Evolutionary conservation across 345 rosid genomes (phyloP), one percentile per base, ranked within the genome.

Genomic region (Hypericum androsaemum): DNA sequence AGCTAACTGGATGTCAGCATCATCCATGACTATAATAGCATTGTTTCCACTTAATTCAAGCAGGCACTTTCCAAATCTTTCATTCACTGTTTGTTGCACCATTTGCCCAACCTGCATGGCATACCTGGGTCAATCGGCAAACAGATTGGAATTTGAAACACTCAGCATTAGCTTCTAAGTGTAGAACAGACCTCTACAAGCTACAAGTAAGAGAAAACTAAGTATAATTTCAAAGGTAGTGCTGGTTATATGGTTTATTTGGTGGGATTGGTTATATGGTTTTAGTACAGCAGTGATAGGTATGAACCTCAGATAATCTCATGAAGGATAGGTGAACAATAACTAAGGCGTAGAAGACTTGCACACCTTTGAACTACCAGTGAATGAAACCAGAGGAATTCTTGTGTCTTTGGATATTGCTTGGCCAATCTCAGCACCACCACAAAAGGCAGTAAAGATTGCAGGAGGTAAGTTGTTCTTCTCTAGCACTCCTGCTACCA

Each of bases 31-130:
- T 51, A 85, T 67, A 61, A 92, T 88, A 41, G 97, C 97, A 59
- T 87, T 92, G 83, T 94, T 94, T 61, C 99, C 95, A 67, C 94
- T 88, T 66, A 88, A 58, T 58, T 94, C 95, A 46, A 94, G 99
- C 69, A 94, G 69, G 53, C 95, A 88, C 73, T 79, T 88, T 28
- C 99, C 99, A 67, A 74, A 79, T 66, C 99, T 73, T 60, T 78
- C 84, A 61, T 59, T 80, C 63, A 94, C 99, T 38, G 77, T 80
- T 64, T 76, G 82, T 79, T 83, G 96, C 60, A 94, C 87, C 70
- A 46, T 67, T 58, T 63, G 70, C 28, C 99, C 99, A 53, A 86
- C 99, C 99, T 94, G 70, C 39, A 38, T 35, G 52, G 37, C 6
- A 37, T 22, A n/a, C 7, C 37, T 32, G 11, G 38, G 48, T 42